Percentiles rank a stretch among this genome's conserved stretches.
Evolutionary conservation across 2,329 filamentous ascomycete species (phyloP).

Genomic region (Pezizomycotina sp.): DNA sequence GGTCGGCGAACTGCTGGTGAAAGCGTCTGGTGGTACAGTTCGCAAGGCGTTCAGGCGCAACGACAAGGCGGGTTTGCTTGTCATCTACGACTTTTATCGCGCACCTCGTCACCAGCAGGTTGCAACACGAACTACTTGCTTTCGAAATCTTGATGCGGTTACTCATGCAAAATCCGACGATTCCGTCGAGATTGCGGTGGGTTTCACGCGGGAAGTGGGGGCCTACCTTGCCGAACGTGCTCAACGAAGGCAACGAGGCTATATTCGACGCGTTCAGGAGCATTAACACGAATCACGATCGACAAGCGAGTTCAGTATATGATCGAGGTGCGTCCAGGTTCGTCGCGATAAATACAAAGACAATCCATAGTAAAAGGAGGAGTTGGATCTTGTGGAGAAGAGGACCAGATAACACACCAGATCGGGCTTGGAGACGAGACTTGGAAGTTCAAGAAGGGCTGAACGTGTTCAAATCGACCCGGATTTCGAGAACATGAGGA

Average conservation of each 20-base stretch:
- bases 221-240: slow-evolving; percentile 94
- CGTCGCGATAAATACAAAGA: slow-evolving; percentile 95
- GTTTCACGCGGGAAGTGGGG: slow-evolving; percentile 79
- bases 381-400: slow-evolving; percentile 88
- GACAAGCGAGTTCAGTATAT: slow-evolving; percentile 98
- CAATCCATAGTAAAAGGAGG: slow-evolving; percentile 75
- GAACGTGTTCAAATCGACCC: slow-evolving; percentile 91
- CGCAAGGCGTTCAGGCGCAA: slow-evolving; percentile 90
- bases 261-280: slow-evolving; percentile 94
- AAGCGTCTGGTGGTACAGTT: slow-evolving; percentile 76
- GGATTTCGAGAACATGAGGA: slow-evolving; percentile 77
- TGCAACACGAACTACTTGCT: slow-evolving; percentile 81
- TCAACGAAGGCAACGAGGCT: slow-evolving; percentile 64
- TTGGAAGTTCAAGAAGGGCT: slow-evolving; percentile 71
- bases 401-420: slow-evolving; percentile 90
- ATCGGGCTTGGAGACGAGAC: slow-evolving; percentile 60
- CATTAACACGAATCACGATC: slow-evolving; percentile 84
- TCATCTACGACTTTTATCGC: slow-evolving; percentile 89
- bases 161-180: slow-evolving; percentile 85
- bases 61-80: slow-evolving; percentile 83
- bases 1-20: slow-evolving; percentile 78
- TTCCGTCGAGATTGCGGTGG: slow-evolving; percentile 92
- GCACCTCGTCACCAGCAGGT: slow-evolving; percentile 89
- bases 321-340: slow-evolving; percentile 94
- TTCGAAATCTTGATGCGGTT: slow-evolving; percentile 76